Evolutionary conservation across 306 rosid genomes (phyloP).

Genomic region (Gleditsia sinensis): DNA sequence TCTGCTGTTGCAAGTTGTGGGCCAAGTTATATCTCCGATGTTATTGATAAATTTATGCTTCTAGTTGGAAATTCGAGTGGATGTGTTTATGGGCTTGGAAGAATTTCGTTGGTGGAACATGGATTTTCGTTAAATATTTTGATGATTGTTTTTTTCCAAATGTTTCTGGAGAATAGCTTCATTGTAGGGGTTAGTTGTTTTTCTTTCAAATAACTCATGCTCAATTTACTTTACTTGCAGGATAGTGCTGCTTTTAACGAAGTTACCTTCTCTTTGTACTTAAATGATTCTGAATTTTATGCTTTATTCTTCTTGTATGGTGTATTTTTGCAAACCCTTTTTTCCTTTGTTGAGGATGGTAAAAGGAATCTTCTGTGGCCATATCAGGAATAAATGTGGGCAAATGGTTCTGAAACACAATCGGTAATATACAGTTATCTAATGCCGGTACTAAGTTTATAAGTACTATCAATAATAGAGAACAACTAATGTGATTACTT

Average conservation of each 20-base stretch:
- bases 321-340: no score
- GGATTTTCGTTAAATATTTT: conserved; percentile 5
- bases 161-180: no score
- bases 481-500: neutral
- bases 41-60: neutral
- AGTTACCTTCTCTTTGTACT: conserved; percentile 30
- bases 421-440: neutral
- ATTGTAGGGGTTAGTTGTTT: neutral
- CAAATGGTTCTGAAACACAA: conserved; percentile 13
- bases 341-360: neutral
- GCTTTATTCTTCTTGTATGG: conserved; percentile 31
- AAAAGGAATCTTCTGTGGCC: neutral
- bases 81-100: neutral
- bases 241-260: conserved; percentile 12
- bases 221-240: conserved; percentile 21
- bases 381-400: neutral
- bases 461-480: neutral
- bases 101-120: conserved; percentile 18
- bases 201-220: neutral
- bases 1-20: neutral
- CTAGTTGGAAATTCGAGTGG: neutral
- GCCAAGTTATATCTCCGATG: neutral
- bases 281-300: conserved; percentile 32
- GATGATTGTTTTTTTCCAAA: neutral
- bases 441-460: neutral